These are phyloP conservation scores for Colletotrichum truncatum DNA, from an alignment of 2,329 filamentous ascomycete species.

Conservation along the genomic window DNA sequence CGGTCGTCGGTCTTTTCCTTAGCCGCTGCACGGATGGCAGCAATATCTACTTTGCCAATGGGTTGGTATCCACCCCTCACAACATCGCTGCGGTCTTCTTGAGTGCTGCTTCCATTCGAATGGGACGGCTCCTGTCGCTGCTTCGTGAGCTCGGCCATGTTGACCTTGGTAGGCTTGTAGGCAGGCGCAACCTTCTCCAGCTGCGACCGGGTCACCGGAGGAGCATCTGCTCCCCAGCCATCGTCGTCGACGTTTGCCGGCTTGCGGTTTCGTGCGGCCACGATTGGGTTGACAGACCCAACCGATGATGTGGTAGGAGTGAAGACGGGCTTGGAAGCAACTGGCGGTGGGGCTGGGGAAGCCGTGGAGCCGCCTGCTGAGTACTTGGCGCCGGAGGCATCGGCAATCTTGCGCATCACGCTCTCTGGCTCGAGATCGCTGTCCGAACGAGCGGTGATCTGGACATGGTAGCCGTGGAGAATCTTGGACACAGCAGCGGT, in stretches of 20 bases:
- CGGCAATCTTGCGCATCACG: slow-evolving; percentile 92
- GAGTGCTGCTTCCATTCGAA: slow-evolving; percentile 45
- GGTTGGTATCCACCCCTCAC: slow-evolving; percentile 91
- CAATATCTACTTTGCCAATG: slow-evolving; percentile 97
- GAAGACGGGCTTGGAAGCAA: slow-evolving; percentile 91
- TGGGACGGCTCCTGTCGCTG: slow-evolving; percentile 75
- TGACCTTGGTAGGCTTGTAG: slow-evolving; percentile 95
- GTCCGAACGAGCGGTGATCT: slow-evolving; percentile 94
- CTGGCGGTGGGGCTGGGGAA: slow-evolving; percentile 69
- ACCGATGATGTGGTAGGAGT: slow-evolving; percentile 73
- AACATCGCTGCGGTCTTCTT: slow-evolving; percentile 66
- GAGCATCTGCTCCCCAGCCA: slow-evolving; percentile 95
- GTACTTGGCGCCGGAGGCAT: slow-evolving; percentile 96
- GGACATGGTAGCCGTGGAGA: slow-evolving; percentile 96
- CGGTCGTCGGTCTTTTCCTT: slow-evolving; percentile 78
- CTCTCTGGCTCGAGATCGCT: slow-evolving; percentile 85
- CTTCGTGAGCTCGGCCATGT: slow-evolving; percentile 85
- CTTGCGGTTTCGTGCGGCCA: slow-evolving; percentile 70
- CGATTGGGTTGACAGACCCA: slow-evolving; percentile 72
- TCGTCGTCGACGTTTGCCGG: slow-evolving; percentile 77
- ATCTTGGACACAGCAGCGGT: slow-evolving; percentile 88
- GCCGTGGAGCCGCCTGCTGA: slow-evolving; percentile 70
- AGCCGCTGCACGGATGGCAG: slow-evolving; percentile 81
- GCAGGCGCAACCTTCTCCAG: slow-evolving; percentile 92
- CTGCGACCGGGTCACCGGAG: slow-evolving; percentile 85